Base-by-base conservation (phyloP, 2,329 filamentous ascomycete genomes). In the Conoideocrella luteorostrata region DNA sequence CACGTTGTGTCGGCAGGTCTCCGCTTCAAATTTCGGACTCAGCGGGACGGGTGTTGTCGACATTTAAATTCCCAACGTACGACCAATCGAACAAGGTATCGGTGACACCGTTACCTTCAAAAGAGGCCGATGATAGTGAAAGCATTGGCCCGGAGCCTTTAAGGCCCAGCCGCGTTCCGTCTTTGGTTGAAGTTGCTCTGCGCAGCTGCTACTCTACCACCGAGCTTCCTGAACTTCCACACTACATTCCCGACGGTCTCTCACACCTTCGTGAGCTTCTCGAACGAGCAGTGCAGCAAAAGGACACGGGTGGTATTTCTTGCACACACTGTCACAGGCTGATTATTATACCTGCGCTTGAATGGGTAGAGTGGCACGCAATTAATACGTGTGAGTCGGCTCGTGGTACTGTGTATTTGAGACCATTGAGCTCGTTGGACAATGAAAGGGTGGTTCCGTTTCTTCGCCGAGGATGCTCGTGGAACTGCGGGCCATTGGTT, bases 331-430 rank as follows among this genome's bases (percentile, higher is more conserved):
- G 80, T 53, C 52, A 59, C 20, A 68, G 69, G 22, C 55, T 57
- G 7, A 69, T 75, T 4, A 62, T 79, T 6, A 63, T 75, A 18
- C 74, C 79, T 3, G 60, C 70, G 4, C 65, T 73, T 0, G 70
- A 79, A 53, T 84, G 80, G 80, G 61, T 84, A 7, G 80, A 84
- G 54, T 84, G 80, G 75, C 78, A 74, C 57, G 67, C 74, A 45
- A 43, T 67, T 20, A 47, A 51, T 20, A 55, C 51, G 11, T 50
- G 50, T 29, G 50, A 52, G 18, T 39, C 43, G 9, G 23, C 39
- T 12, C 18, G 34, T n/a, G 42, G 22, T 12, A n/a, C 21, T 20
- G 18, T 44, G 18, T 49, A 42, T 3, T 44, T 54, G 43, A 49
- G 44, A 20, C 54, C 58, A 6, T 48, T 64, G 30, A 65, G 60